These are phyloP conservation scores for Diplodia corticola DNA, from an alignment of 2,329 filamentous ascomycete genomes.

Conservation along the genomic window DNA sequence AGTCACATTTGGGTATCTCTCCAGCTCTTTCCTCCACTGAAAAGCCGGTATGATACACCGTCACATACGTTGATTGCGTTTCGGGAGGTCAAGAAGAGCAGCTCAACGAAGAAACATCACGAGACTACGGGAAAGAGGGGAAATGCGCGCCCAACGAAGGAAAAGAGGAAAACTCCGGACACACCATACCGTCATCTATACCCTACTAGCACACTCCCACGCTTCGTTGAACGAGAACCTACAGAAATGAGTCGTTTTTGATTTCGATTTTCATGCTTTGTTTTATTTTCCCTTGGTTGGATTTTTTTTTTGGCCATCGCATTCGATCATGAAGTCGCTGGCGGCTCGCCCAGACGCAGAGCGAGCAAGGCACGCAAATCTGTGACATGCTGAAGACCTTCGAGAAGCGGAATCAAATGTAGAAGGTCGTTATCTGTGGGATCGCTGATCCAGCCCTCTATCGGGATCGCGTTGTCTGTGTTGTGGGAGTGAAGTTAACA, in stretches of 20 bases:
- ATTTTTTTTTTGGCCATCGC: neutral
- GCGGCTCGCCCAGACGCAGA: slow-evolving; percentile 75
- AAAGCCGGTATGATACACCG: slow-evolving; percentile 14
- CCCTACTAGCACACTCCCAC: slow-evolving; percentile 3
- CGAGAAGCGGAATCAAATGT: slow-evolving; percentile 86
- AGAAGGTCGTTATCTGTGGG: slow-evolving; percentile 94
- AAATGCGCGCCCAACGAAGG: neutral
- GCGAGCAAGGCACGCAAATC: slow-evolving; percentile 91
- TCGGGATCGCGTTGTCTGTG: slow-evolving; percentile 95
- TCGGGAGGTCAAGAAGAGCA: neutral
- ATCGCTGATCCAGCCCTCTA: slow-evolving; percentile 99
- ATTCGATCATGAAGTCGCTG: neutral
- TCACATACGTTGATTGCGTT: neutral
- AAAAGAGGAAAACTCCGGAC: slow-evolving; percentile 8
- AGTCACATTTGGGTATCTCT: slow-evolving; percentile 13
- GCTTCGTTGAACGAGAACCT: neutral
- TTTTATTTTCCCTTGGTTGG: neutral
- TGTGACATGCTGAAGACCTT: slow-evolving; percentile 93
- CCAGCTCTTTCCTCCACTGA: slow-evolving; percentile 18
- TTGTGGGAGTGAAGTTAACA: neutral
- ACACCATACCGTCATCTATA: slow-evolving; percentile 11
- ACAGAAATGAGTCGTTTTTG: neutral
- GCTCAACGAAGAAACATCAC: neutral
- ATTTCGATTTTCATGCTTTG: neutral
- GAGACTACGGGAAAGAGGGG: neutral